Conservation (phyloP, 179 eudicot genomes). For the Silene noctiflora region DNA sequence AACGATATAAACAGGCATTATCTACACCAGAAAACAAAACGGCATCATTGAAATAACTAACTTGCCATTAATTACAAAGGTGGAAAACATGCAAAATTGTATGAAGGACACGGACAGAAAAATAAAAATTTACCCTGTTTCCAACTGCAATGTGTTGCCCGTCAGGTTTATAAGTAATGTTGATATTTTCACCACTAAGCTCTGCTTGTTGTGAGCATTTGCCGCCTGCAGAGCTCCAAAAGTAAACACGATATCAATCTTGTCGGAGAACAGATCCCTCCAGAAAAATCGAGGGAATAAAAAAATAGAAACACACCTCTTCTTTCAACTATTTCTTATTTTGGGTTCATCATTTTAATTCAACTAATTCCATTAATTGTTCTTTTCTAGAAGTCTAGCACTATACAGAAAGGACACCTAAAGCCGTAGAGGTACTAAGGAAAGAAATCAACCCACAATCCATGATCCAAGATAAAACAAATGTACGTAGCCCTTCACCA, state of each 20-base stretch:
- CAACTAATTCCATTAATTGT: not conserved
- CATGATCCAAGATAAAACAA: not conserved
- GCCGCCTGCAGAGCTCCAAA: slow-evolving; percentile 55
- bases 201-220: slow-evolving; percentile 95
- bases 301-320: not conserved
- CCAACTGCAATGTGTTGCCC: slow-evolving; percentile 93
- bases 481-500: not conserved
- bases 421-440: not conserved
- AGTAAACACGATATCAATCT: slow-evolving; percentile 16
- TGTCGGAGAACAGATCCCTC: not conserved
- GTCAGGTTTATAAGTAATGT: slow-evolving; percentile 93
- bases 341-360: not conserved
- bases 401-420: not conserved
- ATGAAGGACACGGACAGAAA: slow-evolving; percentile 11
- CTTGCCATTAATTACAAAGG: slow-evolving; percentile 7
- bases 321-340: not conserved
- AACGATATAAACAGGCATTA: slow-evolving; percentile 7
- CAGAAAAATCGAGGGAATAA: not conserved
- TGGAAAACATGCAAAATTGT: not conserved
- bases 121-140: slow-evolving; percentile 55
- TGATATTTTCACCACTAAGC: slow-evolving; percentile 95
- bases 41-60: not conserved
- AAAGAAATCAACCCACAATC: not conserved
- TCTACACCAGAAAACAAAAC: not conserved
- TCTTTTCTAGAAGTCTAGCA: not conserved